Conservation (phyloP, 495 filamentous ascomycete genomes). For the Penicillium canescens region DNA sequence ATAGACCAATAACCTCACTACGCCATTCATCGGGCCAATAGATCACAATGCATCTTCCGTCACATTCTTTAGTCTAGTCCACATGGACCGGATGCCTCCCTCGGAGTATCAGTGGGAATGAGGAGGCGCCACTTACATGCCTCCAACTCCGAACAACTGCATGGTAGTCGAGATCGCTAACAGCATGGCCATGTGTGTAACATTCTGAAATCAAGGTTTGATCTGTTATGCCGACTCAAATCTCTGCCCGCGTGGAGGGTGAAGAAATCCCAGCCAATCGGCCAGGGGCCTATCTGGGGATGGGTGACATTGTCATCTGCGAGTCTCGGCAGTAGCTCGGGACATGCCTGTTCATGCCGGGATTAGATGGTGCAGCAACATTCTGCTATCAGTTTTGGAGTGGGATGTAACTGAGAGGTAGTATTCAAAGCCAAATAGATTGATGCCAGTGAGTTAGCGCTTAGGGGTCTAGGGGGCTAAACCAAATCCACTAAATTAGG, state of each 20-base stretch:
- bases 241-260: not conserved
- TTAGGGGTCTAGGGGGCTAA: not conserved
- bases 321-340: not conserved
- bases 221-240: not conserved
- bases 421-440: not conserved
- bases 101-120: not conserved
- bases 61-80: too few relatives aligned
- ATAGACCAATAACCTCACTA: too few relatives aligned
- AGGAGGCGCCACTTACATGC: not conserved
- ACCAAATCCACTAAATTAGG: not conserved
- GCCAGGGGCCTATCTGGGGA: not conserved
- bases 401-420: not conserved
- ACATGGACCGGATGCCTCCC: not conserved
- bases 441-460: not conserved
- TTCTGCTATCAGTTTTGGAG: not conserved
- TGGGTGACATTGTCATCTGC: conserved; percentile 19
- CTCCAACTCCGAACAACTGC: too few relatives aligned
- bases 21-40: too few relatives aligned
- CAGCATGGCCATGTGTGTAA: conserved; percentile 1
- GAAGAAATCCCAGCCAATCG: conserved; percentile 2
- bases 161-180: not conserved
- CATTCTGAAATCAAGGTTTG: conserved; percentile 1
- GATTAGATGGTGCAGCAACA: not conserved
- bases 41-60: too few relatives aligned
- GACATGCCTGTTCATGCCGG: not conserved